Evolutionary conservation across 139 green algal genomes (phyloP), one percentile per base, ranked within the genome.

Genomic region (Edaphochlamys debaryana): DNA sequence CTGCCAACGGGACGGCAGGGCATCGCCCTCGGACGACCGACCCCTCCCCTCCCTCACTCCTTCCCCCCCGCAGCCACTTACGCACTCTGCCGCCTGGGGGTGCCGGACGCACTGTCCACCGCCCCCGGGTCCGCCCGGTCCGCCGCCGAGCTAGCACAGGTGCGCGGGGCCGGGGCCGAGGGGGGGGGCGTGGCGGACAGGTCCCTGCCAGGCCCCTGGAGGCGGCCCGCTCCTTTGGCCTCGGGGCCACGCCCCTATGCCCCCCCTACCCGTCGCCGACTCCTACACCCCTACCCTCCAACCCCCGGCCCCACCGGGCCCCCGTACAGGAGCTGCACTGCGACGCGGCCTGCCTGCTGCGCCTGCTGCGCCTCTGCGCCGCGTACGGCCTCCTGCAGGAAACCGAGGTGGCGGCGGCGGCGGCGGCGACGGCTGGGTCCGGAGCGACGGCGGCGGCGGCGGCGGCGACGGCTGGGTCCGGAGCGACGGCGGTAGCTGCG

Each of bases 321-420:
- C n/a, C n/a, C n/a, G n/a, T n/a, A n/a, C n/a, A 29, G 41, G 48
- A 45, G 3, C 70, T 78, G 45, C n/a, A 48, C 32, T 78, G 70
- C 48, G 41, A 32, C 70, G 70, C 32, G 45, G 48, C 70, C 19
- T 78, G 70, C 70, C 70, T 78, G 70, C 70, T 78, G 70, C 70
- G 70, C 20, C 70, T 78, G 48, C 70, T 78, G 48, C n/a, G 70
- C 4, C 70, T 78, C 32, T 78, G 70, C 48, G 70, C 70, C 20
- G 70, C 70, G 15, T 78, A 78, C 70, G 70, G 70, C 3, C 70
- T 78, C 32, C 70, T 78, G 32, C 48, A 48, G 32, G 70, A n/a
- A n/a, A n/a, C n/a, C n/a, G n/a, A 78, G 69, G 69, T 20, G 42
- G 42, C 8, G 69, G 42, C 2, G 69, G 69, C 13, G 69, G 30